Evolutionary conservation across 2,329 filamentous ascomycete genomes (phyloP), one percentile per base, ranked within the genome.

Genomic region (Alternaria ethzedia): DNA sequence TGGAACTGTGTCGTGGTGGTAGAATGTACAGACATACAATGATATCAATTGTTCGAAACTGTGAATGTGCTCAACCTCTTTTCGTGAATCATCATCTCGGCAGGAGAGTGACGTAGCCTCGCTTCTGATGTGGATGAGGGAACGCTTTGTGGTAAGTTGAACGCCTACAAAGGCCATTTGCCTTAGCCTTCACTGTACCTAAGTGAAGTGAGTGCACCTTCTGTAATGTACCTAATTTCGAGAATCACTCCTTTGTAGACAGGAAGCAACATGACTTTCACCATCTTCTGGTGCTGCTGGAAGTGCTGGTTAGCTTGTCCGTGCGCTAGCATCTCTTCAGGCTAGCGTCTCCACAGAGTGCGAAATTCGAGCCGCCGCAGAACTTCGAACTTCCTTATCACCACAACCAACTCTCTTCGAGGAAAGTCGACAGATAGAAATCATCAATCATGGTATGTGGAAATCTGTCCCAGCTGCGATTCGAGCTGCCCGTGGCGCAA

Each of bases 361-460:
- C 52, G 57, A 66, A 65, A 64, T 69, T 69, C 69, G 57, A 61
- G 57, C 60, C 63, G 57, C 60, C 64, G 65, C 63, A 63, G 36
- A 41, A 41, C 65, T 60, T 65, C 58, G 55, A 69, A 65, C 61
- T 70, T 64, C 43, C 45, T 59, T 67, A 72, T 68, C 67, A 70
- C 64, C 64, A 68, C 65, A 50, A 64, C 65, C 66, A 55, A 69
- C 76, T 82, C 80, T 82, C 80, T 82, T 82, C 80, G 78, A 82
- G 80, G 80, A 82, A 80, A 79, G 69, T 78, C 79, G 80, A 80
- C 80, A 79, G 73, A 72, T 70, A 67, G 66, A 67, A 75, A 74
- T 68, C 65, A 71, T 73, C 73, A 77, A 82, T 75, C 75, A 82
- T 82, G 80, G 80, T 82, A 80, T 59, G 58, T 49, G 49, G 8